Evolutionary conservation across 768 basidiomycete species (phyloP), one percentile per base, ranked within the genome.

Genomic region (Lactarius psammicola): DNA sequence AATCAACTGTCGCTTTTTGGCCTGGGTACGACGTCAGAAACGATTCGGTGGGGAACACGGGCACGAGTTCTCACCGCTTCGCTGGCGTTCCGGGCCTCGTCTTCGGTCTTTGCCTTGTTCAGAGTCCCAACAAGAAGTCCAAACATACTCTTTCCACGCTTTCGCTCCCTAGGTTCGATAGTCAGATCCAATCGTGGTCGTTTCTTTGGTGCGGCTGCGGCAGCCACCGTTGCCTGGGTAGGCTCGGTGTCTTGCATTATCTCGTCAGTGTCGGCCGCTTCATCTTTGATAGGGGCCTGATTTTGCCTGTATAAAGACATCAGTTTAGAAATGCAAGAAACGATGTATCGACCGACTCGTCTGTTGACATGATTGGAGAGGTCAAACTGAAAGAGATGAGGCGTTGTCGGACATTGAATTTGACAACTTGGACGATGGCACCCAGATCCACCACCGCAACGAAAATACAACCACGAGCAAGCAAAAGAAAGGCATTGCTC

Each of bases 131-230:
- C 76, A 69, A 92, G 80, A 70, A 93, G 80, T 67, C 90, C 92
- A 79, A 94, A 90, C 88, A 92, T 90, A 78, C 84, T 86, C 84
- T 90, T 91, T 75, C 91, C 91, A 72, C 90, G 88, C 78, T 89
- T 92, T 72, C 88, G 84, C 75, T 89, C 88, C 72, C 87, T 81
- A 70, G 75, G 65, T 74, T 73, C 80, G 56, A 80, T 78, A 65
- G 78, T 78, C 70, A 92, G 79, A 75, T 92, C 89, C 68, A 92
- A 80, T 72, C 87, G 85, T 66, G 90, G 90, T 65, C 90, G 85
- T 77, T 83, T 89, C 79, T 83, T 86, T 74, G 61, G 26, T 23
- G 65, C 51, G 49, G 76, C 81, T 53, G 74, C 74, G 36, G 71
- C 60, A 57, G 70, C 62, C 40, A 66, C 60, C 17, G 71, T 56